Conservation (phyloP, 345 rosid species). For the Hevea brasiliensis region DNA sequence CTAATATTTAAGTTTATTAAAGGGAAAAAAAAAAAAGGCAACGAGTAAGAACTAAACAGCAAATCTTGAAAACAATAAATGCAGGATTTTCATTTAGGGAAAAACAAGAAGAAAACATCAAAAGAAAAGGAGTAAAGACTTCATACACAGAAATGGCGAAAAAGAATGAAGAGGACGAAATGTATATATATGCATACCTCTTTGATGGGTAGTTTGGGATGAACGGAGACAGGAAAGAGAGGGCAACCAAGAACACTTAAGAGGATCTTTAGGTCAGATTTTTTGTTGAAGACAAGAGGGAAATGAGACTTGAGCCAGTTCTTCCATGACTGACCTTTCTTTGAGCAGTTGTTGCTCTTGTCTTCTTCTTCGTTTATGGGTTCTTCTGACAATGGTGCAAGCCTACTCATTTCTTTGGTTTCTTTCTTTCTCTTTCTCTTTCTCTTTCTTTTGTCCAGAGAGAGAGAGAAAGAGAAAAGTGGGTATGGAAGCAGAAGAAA, state of each 20-base stretch:
- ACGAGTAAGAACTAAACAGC: neutral
- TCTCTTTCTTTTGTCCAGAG: neutral
- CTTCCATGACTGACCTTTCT: constrained; percentile 53
- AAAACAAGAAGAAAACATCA: neutral
- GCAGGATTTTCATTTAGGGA: no score
- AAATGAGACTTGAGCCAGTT: constrained; percentile 69
- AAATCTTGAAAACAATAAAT: no score
- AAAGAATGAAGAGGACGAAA: neutral
- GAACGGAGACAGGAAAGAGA: constrained; percentile 71
- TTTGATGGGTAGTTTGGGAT: constrained; percentile 42
- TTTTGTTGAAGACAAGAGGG: constrained; percentile 47
- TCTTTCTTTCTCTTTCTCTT: neutral
- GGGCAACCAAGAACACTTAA: constrained; percentile 87
- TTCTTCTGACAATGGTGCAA: constrained; percentile 82
- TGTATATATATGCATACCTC: constrained; percentile 47
- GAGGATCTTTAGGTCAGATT: constrained; percentile 61
- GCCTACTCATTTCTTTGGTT: constrained; percentile 49
- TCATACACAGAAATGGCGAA: no score
- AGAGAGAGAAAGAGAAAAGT: constrained; percentile 11
- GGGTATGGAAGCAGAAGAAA: neutral
- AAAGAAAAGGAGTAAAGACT: neutral
- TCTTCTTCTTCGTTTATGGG: constrained; percentile 53
- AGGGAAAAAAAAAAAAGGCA: no score
- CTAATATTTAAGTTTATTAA: no score
- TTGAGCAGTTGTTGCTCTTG: constrained; percentile 31